Conservation (phyloP, 352 stramenopile genomes). For the Nothophytophthora sp. region DNA sequence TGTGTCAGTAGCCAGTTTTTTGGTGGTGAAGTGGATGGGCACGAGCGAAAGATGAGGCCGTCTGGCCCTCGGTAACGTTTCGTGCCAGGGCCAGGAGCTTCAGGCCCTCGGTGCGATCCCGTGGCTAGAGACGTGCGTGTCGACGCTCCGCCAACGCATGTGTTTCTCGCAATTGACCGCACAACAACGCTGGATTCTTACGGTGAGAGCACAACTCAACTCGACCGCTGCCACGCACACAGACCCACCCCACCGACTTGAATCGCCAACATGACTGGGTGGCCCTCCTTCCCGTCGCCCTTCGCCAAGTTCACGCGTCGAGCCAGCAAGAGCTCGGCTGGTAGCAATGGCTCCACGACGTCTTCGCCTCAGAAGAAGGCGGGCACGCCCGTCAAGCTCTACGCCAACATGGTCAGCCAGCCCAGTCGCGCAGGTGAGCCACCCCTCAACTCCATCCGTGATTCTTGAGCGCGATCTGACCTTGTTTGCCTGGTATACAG, state of each 20-base stretch:
- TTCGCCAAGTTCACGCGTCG: slow-evolving; percentile 25
- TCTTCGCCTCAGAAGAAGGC: slow-evolving; percentile 21
- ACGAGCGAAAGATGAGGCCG: not conserved
- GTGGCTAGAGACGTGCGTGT: slow-evolving; percentile 8
- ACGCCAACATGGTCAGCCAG: slow-evolving; percentile 46
- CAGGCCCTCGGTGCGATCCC: no score
- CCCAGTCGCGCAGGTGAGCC: slow-evolving; percentile 34
- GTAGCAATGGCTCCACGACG: slow-evolving; percentile 4
- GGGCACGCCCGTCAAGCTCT: slow-evolving; percentile 32
- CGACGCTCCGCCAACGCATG: no score
- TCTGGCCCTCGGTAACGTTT: slow-evolving; percentile 1
- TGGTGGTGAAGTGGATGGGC: no score
- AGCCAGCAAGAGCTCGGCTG: slow-evolving; percentile 16
- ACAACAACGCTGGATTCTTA: no score
- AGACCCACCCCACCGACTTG: not conserved
- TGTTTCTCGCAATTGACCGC: no score
- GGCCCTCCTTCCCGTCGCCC: slow-evolving; percentile 25
- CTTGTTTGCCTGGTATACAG: slow-evolving; percentile 8
- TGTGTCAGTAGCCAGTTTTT: no score
- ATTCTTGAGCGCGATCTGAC: not conserved
- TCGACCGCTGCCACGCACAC: slow-evolving; percentile 3
- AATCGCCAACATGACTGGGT: slow-evolving; percentile 18
- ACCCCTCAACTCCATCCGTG: not conserved
- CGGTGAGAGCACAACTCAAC: slow-evolving; percentile 22
- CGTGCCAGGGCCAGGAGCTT: no score